Conservation (phyloP, 768 basidiomycete species). For the Lactarius tabidus region DNA sequence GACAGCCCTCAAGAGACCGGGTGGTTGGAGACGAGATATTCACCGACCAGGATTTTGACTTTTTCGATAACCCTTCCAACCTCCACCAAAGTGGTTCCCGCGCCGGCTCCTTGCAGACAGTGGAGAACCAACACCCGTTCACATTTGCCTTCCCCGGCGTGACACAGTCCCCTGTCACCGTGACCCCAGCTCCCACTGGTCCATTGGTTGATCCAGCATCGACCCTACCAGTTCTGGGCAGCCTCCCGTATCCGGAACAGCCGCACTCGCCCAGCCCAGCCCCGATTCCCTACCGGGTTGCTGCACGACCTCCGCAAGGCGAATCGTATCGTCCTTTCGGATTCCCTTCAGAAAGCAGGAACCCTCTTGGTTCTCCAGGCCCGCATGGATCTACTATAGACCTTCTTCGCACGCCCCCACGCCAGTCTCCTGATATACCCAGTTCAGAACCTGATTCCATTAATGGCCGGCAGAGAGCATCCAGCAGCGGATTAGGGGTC, state of each 20-base stretch:
- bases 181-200: conserved; percentile 18
- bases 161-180: conserved; percentile 3
- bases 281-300: conserved; percentile 16
- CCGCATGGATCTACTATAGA: conserved; percentile 19
- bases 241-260: conserved; percentile 22
- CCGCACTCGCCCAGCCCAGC: conserved; percentile 27
- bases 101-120: conserved; percentile 3
- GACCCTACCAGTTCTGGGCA: conserved; percentile 11
- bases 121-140: conserved; percentile 24
- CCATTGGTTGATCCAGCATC: conserved; percentile 18
- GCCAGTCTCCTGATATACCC: conserved; percentile 5
- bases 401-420: conserved; percentile 25
- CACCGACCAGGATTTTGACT: conserved; percentile 27
- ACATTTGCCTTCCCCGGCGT: conserved; percentile 22
- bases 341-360: conserved; percentile 18
- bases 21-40: conserved; percentile 23
- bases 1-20: conserved; percentile 4
- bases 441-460: conserved; percentile 13
- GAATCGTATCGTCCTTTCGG: conserved; percentile 24
- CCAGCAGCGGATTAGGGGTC: conserved; percentile 45
- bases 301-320: conserved; percentile 11
- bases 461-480: conserved; percentile 15
- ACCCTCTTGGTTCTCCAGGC: conserved; percentile 9
- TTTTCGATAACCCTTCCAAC: conserved; percentile 24
- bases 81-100: conserved; percentile 16